phyloP scores from a whole-genome alignment of 139 green algal genomes.

The Zygnema circumcarinatum region DNA sequence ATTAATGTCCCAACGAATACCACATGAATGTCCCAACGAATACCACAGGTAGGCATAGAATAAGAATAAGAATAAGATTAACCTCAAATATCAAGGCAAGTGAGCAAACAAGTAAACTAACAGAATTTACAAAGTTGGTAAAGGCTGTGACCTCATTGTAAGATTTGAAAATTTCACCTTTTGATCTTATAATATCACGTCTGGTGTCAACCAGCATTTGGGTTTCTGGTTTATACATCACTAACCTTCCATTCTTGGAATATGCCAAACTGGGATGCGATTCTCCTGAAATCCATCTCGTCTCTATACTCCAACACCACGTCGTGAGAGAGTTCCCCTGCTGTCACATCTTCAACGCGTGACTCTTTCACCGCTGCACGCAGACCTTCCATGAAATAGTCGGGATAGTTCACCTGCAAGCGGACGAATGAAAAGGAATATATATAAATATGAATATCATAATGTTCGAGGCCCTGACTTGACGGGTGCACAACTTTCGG shows the following conservation, averaged over 20 bases:
- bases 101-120: not conserved
- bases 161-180: not conserved
- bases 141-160: not conserved
- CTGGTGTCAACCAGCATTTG: not conserved
- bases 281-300: slow-evolving; percentile 9
- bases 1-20: no score
- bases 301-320: slow-evolving; percentile 48
- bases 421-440: no score
- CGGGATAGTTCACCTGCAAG: slow-evolving; percentile 25
- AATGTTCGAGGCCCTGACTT: no score
- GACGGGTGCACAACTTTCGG: no score
- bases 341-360: not conserved
- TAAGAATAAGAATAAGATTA: not conserved
- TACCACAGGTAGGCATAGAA: not conserved
- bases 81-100: not conserved
- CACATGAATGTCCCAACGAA: no score
- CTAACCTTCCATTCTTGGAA: slow-evolving; percentile 60
- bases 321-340: not conserved
- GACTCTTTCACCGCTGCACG: not conserved
- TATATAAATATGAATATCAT: no score
- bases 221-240: not conserved
- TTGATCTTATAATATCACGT: not conserved
- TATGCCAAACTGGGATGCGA: slow-evolving; percentile 49
- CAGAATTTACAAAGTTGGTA: not conserved
- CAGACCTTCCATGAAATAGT: not conserved